These are phyloP conservation scores for Phlyctochytrium bullatum DNA, from an alignment of 192 early-diverging fungal genomes.

Conservation along the genomic window DNA sequence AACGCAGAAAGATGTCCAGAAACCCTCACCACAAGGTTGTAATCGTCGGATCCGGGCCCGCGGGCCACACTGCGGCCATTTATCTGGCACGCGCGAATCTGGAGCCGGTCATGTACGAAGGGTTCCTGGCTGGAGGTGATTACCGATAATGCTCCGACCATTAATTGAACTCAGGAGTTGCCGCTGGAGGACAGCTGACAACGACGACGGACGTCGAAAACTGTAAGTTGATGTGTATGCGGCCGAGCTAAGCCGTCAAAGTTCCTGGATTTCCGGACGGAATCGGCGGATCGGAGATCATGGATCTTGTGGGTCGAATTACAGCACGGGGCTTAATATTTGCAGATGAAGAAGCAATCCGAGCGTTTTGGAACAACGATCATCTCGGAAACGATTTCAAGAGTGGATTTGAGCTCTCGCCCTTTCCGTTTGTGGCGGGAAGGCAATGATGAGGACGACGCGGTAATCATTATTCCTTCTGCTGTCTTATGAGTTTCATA, in stretches of 20 bases:
- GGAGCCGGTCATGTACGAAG: conserved; percentile 91
- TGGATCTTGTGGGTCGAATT: conserved; percentile 66
- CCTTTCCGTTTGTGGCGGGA: conserved; percentile 90
- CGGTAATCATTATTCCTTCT: neutral
- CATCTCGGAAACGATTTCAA: conserved; percentile 84
- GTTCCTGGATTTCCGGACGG: conserved; percentile 93
- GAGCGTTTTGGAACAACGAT: conserved; percentile 82
- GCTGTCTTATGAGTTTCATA: neutral
- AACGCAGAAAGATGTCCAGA: conserved; percentile 5
- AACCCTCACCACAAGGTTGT: conserved; percentile 40
- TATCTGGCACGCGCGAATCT: conserved; percentile 94
- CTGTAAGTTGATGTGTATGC: conserved; percentile 16
- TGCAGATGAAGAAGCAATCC: conserved; percentile 57
- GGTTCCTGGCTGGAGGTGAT: conserved; percentile 86
- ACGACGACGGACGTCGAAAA: conserved; percentile 86
- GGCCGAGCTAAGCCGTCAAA: neutral
- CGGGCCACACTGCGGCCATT: conserved; percentile 96
- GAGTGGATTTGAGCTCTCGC: conserved; percentile 73
- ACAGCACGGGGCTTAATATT: conserved; percentile 7
- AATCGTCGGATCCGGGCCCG: conserved; percentile 92
- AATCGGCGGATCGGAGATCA: conserved; percentile 82
- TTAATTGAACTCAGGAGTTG: conserved; percentile 42
- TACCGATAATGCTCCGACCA: neutral
- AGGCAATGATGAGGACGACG: conserved; percentile 57
- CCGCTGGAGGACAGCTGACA: conserved; percentile 80